Evolutionary conservation across 176 grass and related monocot genomes (phyloP).

Genomic region (Cenchrus americanus): DNA sequence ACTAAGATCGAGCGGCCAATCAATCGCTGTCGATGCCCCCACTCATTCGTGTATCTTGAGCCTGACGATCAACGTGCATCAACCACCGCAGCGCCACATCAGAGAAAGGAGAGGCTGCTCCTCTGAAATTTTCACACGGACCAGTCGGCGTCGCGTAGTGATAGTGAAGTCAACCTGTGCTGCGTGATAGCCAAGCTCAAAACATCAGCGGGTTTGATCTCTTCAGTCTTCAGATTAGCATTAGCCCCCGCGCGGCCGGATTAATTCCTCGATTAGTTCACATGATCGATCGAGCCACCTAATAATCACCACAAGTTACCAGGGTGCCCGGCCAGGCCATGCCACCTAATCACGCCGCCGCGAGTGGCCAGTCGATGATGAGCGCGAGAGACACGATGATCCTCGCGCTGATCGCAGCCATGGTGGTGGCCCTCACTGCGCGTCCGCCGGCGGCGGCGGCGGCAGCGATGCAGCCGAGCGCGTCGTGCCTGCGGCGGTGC

Average conservation of each 20-base stretch:
- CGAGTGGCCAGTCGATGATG: background rate
- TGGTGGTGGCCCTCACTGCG: too few species aligned
- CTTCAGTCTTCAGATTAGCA: conserved; percentile 12
- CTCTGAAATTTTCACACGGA: background rate
- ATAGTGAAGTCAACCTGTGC: conserved; percentile 22
- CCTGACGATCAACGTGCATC: conserved; percentile 47
- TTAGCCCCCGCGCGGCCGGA: background rate
- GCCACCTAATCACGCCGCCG: background rate
- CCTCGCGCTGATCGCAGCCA: background rate
- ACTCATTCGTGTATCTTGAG: conserved; percentile 23
- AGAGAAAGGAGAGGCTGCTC: background rate
- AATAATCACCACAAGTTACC: background rate
- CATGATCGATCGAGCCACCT: background rate
- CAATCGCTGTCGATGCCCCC: background rate
- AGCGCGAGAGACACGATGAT: background rate
- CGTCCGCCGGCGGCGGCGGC: background rate
- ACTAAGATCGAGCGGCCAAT: background rate
- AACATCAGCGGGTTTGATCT: background rate
- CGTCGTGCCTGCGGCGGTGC: conserved; percentile 51
- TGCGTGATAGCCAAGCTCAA: background rate
- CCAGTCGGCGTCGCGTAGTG: conserved; percentile 2
- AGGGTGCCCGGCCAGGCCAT: background rate
- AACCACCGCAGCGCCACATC: conserved; percentile 28
- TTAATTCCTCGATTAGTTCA: conserved; percentile 26
- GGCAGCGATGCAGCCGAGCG: conserved; percentile 37